Evolutionary conservation across 2,329 filamentous ascomycete genomes (phyloP).

Genomic region (Helotiales sp.): DNA sequence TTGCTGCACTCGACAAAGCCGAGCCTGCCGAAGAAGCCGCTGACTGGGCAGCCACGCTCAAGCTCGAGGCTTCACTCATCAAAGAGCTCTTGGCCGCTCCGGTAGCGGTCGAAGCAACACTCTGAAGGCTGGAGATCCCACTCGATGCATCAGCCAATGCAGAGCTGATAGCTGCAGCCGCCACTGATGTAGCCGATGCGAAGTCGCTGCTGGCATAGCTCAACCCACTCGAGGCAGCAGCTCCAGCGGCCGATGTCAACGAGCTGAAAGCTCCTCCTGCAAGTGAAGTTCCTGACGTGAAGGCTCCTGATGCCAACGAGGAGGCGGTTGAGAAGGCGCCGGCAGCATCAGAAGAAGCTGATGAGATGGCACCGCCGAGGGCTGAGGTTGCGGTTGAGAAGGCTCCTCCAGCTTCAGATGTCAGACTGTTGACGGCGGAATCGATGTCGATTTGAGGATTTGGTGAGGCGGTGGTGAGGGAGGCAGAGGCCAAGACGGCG

Average conservation of each 20-base stretch:
- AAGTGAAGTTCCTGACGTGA: neutral
- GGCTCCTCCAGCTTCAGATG: neutral
- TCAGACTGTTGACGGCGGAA: neutral
- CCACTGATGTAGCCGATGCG: neutral
- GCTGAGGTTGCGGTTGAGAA: neutral
- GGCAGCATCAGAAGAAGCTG: neutral
- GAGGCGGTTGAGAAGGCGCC: constrained; percentile 3
- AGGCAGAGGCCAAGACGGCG: constrained; percentile 14
- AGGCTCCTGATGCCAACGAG: neutral
- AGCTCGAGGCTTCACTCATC: constrained; percentile 4
- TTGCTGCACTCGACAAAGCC: neutral
- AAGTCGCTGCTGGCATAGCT: constrained; percentile 8
- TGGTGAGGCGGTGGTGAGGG: neutral
- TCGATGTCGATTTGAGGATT: constrained; percentile 3
- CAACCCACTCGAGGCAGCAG: too few relatives aligned
- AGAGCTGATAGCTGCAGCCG: constrained; percentile 6
- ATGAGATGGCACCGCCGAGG: constrained; percentile 1
- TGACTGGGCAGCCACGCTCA: constrained; percentile 4
- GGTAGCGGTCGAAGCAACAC: constrained; percentile 13
- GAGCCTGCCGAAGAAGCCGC: neutral
- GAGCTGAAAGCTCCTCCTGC: constrained; percentile 2
- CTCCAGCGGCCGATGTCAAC: neutral
- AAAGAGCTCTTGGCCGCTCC: constrained; percentile 11
- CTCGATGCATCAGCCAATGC: constrained; percentile 5
- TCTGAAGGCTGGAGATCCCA: constrained; percentile 1